These are phyloP conservation scores for Scheffersomyces amazonensis DNA, from an alignment of 805 yeast species.

Conservation along the genomic window DNA sequence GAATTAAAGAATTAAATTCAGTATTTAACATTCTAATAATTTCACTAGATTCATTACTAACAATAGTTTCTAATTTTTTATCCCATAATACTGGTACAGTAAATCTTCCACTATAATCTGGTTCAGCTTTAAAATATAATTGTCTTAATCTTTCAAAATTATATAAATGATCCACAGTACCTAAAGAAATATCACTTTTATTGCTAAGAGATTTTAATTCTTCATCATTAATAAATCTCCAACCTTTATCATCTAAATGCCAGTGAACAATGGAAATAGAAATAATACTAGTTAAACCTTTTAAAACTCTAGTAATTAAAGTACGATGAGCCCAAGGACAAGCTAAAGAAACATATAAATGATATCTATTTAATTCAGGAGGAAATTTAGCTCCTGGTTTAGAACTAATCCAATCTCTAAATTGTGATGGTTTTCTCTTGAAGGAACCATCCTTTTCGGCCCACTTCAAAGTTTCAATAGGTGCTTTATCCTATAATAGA, in stretches of 20 bases:
- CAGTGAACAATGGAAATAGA: conserved; percentile 83
- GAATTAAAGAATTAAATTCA: conserved; percentile 63
- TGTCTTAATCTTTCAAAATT: conserved; percentile 61
- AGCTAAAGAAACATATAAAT: conserved; percentile 80
- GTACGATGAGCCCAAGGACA: conserved; percentile 98
- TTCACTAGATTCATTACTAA: conserved; percentile 88
- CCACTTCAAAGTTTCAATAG: conserved; percentile 44
- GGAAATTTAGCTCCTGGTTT: conserved; percentile 58
- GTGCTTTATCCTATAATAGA: conserved; percentile 3
- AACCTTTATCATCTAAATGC: conserved; percentile 83
- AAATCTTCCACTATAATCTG: conserved; percentile 75
- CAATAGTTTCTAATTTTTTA: conserved; percentile 75
- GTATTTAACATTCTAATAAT: conserved; percentile 80
- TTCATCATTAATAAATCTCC: conserved; percentile 68
- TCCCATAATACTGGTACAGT: conserved; percentile 97
- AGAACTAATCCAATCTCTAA: conserved; percentile 62
- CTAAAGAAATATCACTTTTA: conserved; percentile 47
- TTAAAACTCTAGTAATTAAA: conserved; percentile 65
- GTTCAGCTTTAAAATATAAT: conserved; percentile 70
- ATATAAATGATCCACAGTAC: conserved; percentile 47
- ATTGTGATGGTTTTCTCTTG: conserved; percentile 32
- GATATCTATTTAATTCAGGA: conserved; percentile 81
- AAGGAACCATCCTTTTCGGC: conserved; percentile 30
- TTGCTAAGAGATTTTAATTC: conserved; percentile 18
- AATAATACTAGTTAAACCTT: conserved; percentile 61